Evolutionary conservation across 192 early-diverging fungal genomes (phyloP), one percentile per base, ranked within the genome.

Genomic region (Coemansia nantahalensis): DNA sequence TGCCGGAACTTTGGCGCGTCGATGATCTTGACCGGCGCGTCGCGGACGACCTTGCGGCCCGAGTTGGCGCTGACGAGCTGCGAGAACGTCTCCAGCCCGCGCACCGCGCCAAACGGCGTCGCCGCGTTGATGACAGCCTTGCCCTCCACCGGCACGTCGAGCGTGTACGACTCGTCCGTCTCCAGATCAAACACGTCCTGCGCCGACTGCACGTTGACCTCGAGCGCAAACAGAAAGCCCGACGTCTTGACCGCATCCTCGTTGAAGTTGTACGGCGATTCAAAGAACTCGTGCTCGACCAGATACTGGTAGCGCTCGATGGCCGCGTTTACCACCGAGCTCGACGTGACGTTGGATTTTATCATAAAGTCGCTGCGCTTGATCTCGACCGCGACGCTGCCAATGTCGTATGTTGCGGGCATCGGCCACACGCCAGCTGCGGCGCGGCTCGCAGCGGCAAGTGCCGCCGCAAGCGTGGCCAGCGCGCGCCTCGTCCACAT

Each of bases 61-160:
- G 67, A 56, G 30, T 83, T 75, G n/a, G 66, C 62, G 46, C 73
- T 70, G 42, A 87, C 48, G n/a, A 91, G 51, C 54, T 91, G 90
- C n/a, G 80, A 76, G 37, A 91, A 80, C n/a, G 87, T 86, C 62
- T 86, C 84, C 12, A 89, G 76, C 8, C 68, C 86, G 26, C 83
- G 84, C 18, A 89, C 70, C 8, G 87, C 89, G 40, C 89, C 89
- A 56, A 82, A 82, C 32, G 78, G 66, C 15, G 82, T 84, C 19
- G 61, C 62, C 11, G 89, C 80, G 22, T 49, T 76, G 41, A 89
- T 77, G 5, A 64, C 58, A 18, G 80, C 86, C n/a, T 64, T 55
- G 36, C 76, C 70, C 16, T 65, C 59, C 15, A 76, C 33, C 8
- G 82, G 83, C 8, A 88, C 68, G 9, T 80, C 75, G 8, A 88